These are phyloP conservation scores for Pythium brassicae DNA, from an alignment of 352 stramenopile genomes.

Conservation along the genomic window DNA sequence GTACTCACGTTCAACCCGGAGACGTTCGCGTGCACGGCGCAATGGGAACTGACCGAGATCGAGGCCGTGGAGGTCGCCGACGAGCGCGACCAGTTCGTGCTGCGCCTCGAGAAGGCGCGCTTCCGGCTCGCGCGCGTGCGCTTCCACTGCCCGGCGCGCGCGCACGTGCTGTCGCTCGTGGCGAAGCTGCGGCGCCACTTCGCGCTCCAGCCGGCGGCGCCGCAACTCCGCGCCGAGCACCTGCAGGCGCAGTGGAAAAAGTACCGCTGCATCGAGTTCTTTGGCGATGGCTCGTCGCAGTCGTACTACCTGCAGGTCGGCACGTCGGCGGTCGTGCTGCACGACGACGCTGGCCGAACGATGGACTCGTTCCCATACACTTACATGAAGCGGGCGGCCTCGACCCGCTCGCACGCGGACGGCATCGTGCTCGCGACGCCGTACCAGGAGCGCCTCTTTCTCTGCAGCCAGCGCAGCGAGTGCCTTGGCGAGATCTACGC, in stretches of 20 bases:
- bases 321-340: conserved; percentile 40
- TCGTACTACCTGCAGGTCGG: conserved; percentile 47
- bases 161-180: conserved; percentile 53
- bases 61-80: conserved; percentile 35
- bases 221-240: conserved; percentile 11
- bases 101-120: conserved; percentile 58
- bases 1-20: conserved; percentile 63
- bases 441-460: conserved; percentile 68
- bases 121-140: conserved; percentile 52
- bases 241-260: conserved; percentile 18
- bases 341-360: conserved; percentile 42
- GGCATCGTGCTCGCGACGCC: conserved; percentile 54
- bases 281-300: conserved; percentile 54
- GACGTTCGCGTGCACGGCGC: conserved; percentile 64
- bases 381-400: conserved; percentile 43
- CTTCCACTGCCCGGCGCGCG: conserved; percentile 48
- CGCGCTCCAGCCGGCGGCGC: conserved; percentile 28
- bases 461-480: conserved; percentile 49
- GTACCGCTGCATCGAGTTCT: conserved; percentile 65
- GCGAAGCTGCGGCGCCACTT: conserved; percentile 39
- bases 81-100: conserved; percentile 45
- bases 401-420: conserved; percentile 38
- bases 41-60: conserved; percentile 66
- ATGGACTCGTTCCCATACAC: conserved; percentile 49
- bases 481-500: conserved; percentile 57